Percentiles rank a stretch among this genome's conserved stretches.
Conservation (phyloP, 257 asterid genomes). For the Rhazya stricta region DNA sequence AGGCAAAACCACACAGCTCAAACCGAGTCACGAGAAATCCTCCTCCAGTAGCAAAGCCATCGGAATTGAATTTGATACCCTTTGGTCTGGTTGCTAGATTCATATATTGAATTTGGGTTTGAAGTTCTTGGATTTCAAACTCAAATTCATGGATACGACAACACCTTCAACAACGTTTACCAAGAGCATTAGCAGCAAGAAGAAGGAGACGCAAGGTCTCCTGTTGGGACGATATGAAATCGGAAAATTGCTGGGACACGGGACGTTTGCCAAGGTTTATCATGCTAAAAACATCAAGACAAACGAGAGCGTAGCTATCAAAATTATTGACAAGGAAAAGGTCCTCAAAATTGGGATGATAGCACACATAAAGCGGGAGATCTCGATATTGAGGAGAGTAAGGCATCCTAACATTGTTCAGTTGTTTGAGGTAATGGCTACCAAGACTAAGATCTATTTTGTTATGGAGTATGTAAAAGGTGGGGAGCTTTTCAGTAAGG, state of each 20-base stretch:
- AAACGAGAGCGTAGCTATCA: slow-evolving; percentile 70
- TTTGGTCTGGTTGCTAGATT: neutral
- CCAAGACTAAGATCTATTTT: slow-evolving; percentile 72
- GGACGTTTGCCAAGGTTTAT: slow-evolving; percentile 89
- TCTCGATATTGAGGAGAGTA: slow-evolving; percentile 81
- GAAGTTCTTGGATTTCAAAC: neutral
- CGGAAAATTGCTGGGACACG: slow-evolving; percentile 78
- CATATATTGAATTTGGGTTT: neutral
- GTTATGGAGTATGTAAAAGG: slow-evolving; percentile 90
- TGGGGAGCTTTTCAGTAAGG: slow-evolving; percentile 86
- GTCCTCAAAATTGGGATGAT: slow-evolving; percentile 68
- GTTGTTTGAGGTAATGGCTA: slow-evolving; percentile 91
- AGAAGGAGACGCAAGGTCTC: slow-evolving; percentile 50
- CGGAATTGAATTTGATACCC: neutral
- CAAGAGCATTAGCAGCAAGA: slow-evolving; percentile 17
- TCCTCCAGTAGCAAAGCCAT: neutral
- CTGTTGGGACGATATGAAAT: slow-evolving; percentile 64
- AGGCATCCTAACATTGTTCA: slow-evolving; percentile 94
- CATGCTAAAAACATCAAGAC: slow-evolving; percentile 69
- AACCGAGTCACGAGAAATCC: neutral
- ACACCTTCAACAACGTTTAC: neutral
- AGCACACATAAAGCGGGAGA: slow-evolving; percentile 83
- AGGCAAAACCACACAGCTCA: neutral
- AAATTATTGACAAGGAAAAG: slow-evolving; percentile 88
- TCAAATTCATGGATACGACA: slow-evolving; percentile 4